Percentiles rank a stretch among this genome's conserved stretches.
These are phyloP conservation scores for Isatis lusitanica DNA, from an alignment of 441 rosid species.

Conservation along the genomic window DNA sequence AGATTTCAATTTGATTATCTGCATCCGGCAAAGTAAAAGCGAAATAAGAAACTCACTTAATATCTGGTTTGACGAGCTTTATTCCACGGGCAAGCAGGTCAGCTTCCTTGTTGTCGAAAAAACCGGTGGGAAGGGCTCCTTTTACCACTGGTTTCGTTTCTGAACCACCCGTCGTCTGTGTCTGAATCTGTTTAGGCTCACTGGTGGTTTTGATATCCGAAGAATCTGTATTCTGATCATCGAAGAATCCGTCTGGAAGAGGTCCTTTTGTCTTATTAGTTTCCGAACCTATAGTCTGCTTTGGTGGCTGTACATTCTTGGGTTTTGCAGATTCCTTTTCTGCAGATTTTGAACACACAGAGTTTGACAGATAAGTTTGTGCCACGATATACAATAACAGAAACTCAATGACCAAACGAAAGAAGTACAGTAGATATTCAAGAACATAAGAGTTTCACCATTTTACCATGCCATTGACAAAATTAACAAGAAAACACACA, in stretches of 20 bases:
- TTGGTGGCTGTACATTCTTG: slow-evolving; percentile 34
- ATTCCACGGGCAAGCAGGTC: slow-evolving; percentile 96
- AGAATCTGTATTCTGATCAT: slow-evolving; percentile 58
- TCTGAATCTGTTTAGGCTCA: slow-evolving; percentile 37
- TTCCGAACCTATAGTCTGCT: slow-evolving; percentile 37
- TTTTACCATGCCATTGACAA: background rate
- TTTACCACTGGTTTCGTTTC: slow-evolving; percentile 45
- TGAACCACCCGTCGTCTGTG: slow-evolving; percentile 32
- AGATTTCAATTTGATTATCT: background rate
- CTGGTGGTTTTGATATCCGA: slow-evolving; percentile 48
- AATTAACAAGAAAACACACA: background rate
- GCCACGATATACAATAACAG: background rate
- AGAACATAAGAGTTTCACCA: background rate
- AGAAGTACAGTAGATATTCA: background rate
- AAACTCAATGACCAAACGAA: background rate
- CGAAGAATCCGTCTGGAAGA: slow-evolving; percentile 80
- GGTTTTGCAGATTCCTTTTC: slow-evolving; percentile 33
- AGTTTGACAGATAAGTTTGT: slow-evolving; percentile 28
- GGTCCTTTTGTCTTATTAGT: slow-evolving; percentile 50
- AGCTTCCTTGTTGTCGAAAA: slow-evolving; percentile 93
- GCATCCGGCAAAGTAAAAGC: background rate
- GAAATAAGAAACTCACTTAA: slow-evolving; percentile 58
- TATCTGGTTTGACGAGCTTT: slow-evolving; percentile 84
- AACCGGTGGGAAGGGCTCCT: slow-evolving; percentile 88
- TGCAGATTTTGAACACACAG: slow-evolving; percentile 29